Percentiles rank a stretch among this genome's conserved stretches.
Evolutionary conservation across 192 early-diverging fungal genomes (phyloP).

Genomic region (Podila clonocystis): DNA sequence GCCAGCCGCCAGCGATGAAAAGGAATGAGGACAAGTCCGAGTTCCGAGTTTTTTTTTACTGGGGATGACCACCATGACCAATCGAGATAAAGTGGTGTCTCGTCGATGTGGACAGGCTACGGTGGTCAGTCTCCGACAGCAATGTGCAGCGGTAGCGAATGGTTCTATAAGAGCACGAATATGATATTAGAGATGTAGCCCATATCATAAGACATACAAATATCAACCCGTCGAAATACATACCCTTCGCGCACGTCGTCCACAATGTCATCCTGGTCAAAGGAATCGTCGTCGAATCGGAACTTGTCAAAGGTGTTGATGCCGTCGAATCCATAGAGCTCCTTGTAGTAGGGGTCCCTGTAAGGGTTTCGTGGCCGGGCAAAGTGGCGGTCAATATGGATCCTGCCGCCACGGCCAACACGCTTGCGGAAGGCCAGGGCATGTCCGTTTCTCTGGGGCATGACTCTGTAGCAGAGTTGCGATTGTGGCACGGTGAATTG

Average conservation of each 20-base stretch:
- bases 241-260: constrained; percentile 57
- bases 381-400: constrained; percentile 74
- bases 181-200: neutral
- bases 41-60: constrained; percentile 14
- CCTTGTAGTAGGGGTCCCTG: constrained; percentile 29
- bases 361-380: constrained; percentile 15
- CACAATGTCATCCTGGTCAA: constrained; percentile 48
- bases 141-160: constrained; percentile 54
- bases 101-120: constrained; percentile 56
- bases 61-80: constrained; percentile 25
- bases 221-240: neutral
- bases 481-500: constrained; percentile 53
- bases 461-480: constrained; percentile 45
- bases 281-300: constrained; percentile 53
- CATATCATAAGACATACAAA: neutral
- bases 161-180: constrained; percentile 21
- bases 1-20: neutral
- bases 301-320: constrained; percentile 57
- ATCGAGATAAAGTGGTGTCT: constrained; percentile 40
- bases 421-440: constrained; percentile 63
- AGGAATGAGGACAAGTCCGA: neutral
- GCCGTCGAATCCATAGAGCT: constrained; percentile 34
- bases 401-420: constrained; percentile 82
- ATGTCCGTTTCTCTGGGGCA: constrained; percentile 29
- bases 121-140: constrained; percentile 56